Evolutionary conservation across 129 eudicot species (phyloP).

Genomic region (Tagetes erecta): DNA sequence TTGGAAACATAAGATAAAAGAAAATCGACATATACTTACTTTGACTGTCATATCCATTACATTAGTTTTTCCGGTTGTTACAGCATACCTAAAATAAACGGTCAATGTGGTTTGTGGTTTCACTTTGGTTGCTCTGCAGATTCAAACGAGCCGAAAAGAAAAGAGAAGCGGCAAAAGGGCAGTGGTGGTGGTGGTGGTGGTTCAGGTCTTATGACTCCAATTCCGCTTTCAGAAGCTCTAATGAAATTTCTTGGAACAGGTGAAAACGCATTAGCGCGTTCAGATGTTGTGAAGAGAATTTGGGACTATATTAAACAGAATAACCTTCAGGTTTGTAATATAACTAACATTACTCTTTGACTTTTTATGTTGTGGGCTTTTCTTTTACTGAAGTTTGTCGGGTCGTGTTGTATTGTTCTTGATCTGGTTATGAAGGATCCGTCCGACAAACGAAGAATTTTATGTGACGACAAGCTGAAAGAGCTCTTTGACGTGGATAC

Average conservation of each 20-base stretch:
- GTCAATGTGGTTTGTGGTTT: neutral
- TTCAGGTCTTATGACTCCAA: slow-evolving; percentile 55
- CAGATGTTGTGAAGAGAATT: slow-evolving; percentile 67
- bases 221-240: slow-evolving; percentile 74
- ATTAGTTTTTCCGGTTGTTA: neutral
- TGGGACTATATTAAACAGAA: slow-evolving; percentile 87
- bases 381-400: neutral
- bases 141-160: slow-evolving; percentile 62
- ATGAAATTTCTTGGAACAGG: slow-evolving; percentile 89
- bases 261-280: slow-evolving; percentile 68
- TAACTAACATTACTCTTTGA: neutral
- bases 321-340: slow-evolving; percentile 68
- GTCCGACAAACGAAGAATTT: slow-evolving; percentile 68
- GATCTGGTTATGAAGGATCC: slow-evolving; percentile 71
- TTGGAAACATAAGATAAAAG: neutral
- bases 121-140: slow-evolving; percentile 32
- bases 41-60: slow-evolving; percentile 1
- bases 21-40: neutral
- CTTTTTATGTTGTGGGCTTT: neutral
- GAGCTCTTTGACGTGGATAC: slow-evolving; percentile 82
- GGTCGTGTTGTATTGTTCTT: neutral
- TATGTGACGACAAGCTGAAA: slow-evolving; percentile 87
- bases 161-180: slow-evolving; percentile 60
- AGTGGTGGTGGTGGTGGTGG: slow-evolving; percentile 40
- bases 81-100: neutral